A percentile compares a stretch with the other conserved stretches of the same genome.
Evolutionary conservation across 2,329 filamentous ascomycete genomes (phyloP).

Genomic region (Ceratocystis destructans): DNA sequence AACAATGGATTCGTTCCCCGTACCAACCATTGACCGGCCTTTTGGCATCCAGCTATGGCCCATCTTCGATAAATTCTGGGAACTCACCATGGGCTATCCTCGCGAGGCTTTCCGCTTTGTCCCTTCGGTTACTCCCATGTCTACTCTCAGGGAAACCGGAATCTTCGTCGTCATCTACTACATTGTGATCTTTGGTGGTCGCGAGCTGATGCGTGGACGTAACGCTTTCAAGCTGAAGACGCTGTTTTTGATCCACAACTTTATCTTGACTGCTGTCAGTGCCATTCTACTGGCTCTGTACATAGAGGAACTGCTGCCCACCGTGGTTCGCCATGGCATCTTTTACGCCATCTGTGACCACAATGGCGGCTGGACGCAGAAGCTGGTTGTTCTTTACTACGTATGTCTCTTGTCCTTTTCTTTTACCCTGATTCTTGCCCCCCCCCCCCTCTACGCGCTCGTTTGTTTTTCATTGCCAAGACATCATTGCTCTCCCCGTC

Average conservation of each 20-base stretch:
- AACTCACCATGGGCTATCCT: slow-evolving; percentile 62
- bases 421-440: no score
- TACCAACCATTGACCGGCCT: slow-evolving; percentile 76
- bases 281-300: slow-evolving; percentile 69
- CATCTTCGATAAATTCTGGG: slow-evolving; percentile 79
- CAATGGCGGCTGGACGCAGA: slow-evolving; percentile 84
- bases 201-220: slow-evolving; percentile 81
- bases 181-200: slow-evolving; percentile 79
- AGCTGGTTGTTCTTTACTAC: slow-evolving; percentile 89
- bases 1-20: slow-evolving; percentile 20
- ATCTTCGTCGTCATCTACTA: slow-evolving; percentile 83
- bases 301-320: slow-evolving; percentile 80
- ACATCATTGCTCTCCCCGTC: background rate
- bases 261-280: slow-evolving; percentile 80
- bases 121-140: slow-evolving; percentile 72
- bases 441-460: background rate
- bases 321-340: slow-evolving; percentile 62
- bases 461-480: background rate
- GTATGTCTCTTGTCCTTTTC: slow-evolving; percentile 40
- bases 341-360: slow-evolving; percentile 78
- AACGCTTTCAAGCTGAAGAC: slow-evolving; percentile 72
- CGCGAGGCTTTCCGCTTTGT: slow-evolving; percentile 77
- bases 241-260: slow-evolving; percentile 93
- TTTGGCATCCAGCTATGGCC: slow-evolving; percentile 91
- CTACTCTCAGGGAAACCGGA: slow-evolving; percentile 69